phyloP scores from a whole-genome alignment of 805 yeast species.

The Kuraishia ogatae region DNA sequence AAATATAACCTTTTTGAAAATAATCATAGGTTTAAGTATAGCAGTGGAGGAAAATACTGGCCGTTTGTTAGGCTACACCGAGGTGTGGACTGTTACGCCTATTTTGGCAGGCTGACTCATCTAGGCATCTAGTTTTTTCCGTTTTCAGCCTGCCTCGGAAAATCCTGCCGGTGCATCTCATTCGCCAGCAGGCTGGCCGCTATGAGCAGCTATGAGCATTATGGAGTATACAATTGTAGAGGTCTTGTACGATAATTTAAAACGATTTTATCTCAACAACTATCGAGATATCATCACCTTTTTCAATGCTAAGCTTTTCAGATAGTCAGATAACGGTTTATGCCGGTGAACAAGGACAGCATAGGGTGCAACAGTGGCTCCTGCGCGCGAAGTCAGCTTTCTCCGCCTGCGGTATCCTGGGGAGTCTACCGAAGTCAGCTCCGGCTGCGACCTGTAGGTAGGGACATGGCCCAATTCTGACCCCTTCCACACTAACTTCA shows the following conservation, averaged over 20 bases:
- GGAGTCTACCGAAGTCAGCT: not conserved
- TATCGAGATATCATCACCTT: not conserved
- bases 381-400: not conserved
- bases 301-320: not conserved
- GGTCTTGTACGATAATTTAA: not conserved
- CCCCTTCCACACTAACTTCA: not conserved
- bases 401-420: not conserved
- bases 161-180: not conserved
- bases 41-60: not conserved
- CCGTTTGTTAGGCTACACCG: not conserved
- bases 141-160: not conserved
- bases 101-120: not conserved
- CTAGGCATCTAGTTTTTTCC: not conserved
- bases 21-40: not conserved
- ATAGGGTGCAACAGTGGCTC: not conserved
- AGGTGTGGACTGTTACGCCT: not conserved
- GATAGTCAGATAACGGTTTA: not conserved
- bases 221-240: not conserved
- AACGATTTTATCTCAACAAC: not conserved
- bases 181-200: not conserved
- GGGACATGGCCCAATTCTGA: not conserved
- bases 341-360: not conserved
- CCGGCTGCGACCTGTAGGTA: not conserved
- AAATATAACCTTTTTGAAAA: too few species aligned
- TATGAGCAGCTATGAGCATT: not conserved